Percentiles rank a stretch among this genome's conserved stretches.
phyloP scores from a whole-genome alignment of 371 early-diverging fungal species.

The Mycotypha africana region DNA sequence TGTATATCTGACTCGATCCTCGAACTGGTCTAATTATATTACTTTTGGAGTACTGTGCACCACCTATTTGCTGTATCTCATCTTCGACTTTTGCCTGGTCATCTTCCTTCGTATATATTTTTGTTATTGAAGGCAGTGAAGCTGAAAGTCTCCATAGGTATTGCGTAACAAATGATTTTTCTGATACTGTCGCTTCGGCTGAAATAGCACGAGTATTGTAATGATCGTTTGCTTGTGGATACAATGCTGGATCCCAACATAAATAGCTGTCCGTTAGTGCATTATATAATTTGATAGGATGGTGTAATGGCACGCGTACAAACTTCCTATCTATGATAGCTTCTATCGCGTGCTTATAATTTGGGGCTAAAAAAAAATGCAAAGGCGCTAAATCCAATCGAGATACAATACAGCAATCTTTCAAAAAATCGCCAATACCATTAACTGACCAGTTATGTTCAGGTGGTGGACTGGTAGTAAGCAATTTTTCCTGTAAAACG shows the following conservation, averaged over 20 bases:
- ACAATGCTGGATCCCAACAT: constrained; percentile 18
- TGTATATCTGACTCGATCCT: constrained; percentile 10
- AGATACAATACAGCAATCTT: constrained; percentile 2
- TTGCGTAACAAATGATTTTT: constrained; percentile 5
- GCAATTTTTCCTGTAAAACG: neutral
- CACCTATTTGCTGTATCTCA: neutral
- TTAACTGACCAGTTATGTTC: too few species aligned
- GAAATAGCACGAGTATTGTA: constrained; percentile 7
- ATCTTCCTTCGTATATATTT: too few species aligned
- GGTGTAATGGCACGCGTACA: constrained; percentile 20
- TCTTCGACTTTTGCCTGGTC: too few species aligned
- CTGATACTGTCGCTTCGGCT: neutral
- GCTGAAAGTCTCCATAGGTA: constrained; percentile 32
- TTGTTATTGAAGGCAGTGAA: too few species aligned
- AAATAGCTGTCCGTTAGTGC: constrained; percentile 26
- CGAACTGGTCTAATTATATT: constrained; percentile 2
- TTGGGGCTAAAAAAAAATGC: constrained; percentile 25
- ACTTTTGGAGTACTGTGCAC: constrained; percentile 1
- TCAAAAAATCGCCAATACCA: too few species aligned
- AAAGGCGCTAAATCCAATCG: constrained; percentile 23
- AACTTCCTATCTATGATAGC: constrained; percentile 21
- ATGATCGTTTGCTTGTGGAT: neutral
- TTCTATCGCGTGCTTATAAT: constrained; percentile 11
- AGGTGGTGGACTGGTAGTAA: too few species aligned
- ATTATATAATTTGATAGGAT: constrained; percentile 31